Conservation (phyloP, 106 monocot genomes). For the Apostasia shenzhenica region DNA sequence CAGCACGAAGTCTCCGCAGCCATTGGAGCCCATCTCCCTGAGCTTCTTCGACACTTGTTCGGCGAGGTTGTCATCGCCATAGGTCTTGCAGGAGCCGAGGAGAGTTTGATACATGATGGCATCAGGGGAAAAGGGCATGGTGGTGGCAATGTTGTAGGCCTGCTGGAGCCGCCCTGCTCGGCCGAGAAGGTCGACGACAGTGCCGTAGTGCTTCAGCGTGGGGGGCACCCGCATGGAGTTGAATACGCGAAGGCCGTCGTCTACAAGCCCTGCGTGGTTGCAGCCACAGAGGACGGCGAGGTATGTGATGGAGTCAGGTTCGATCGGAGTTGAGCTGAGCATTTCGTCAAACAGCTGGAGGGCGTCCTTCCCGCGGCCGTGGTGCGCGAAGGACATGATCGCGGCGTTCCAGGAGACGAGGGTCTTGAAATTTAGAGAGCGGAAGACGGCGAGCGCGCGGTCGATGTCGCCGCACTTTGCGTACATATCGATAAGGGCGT, state of each 20-base stretch:
- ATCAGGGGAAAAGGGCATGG: slow-evolving; percentile 58
- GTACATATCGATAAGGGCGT: slow-evolving; percentile 77
- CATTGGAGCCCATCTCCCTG: slow-evolving; percentile 51
- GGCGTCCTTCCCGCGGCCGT: slow-evolving; percentile 47
- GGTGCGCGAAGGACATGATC: slow-evolving; percentile 52
- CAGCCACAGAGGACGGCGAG: slow-evolving; percentile 71
- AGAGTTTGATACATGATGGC: slow-evolving; percentile 83
- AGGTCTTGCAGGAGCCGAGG: slow-evolving; percentile 62
- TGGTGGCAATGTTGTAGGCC: slow-evolving; percentile 35
- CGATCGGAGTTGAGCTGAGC: slow-evolving; percentile 4
- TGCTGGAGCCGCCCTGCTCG: slow-evolving; percentile 56
- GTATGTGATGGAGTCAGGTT: slow-evolving; percentile 68
- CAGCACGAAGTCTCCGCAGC: slow-evolving; percentile 75
- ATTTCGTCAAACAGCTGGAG: slow-evolving; percentile 63
- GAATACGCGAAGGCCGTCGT: slow-evolving; percentile 70
- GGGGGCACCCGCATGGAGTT: slow-evolving; percentile 38
- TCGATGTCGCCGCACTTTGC: slow-evolving; percentile 66
- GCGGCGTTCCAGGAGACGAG: slow-evolving; percentile 79
- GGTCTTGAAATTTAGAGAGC: slow-evolving; percentile 14
- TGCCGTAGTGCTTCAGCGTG: slow-evolving; percentile 80
- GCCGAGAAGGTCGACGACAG: slow-evolving; percentile 66
- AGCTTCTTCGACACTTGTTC: slow-evolving; percentile 50
- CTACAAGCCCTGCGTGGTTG: slow-evolving; percentile 75
- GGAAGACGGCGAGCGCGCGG: slow-evolving; percentile 57
- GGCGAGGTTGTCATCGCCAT: slow-evolving; percentile 55